phyloP scores from a whole-genome alignment of 2,329 filamentous ascomycete species.

The Arthrobotrys megalospora region DNA sequence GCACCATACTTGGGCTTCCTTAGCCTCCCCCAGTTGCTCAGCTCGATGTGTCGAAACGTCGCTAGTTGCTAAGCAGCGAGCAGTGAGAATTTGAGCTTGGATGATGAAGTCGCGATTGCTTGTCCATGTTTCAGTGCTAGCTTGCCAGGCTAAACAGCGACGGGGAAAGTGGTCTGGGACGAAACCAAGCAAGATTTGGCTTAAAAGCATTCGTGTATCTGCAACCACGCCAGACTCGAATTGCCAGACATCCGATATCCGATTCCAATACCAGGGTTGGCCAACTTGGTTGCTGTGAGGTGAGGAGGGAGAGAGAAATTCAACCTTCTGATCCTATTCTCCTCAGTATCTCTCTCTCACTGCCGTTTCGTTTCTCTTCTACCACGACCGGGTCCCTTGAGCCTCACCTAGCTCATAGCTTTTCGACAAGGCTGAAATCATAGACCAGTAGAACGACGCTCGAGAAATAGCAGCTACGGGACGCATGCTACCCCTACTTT shows the following conservation, averaged over 20 bases:
- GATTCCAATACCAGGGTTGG: conserved; percentile 59
- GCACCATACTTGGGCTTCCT: conserved; percentile 5
- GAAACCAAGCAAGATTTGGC: conserved; percentile 58
- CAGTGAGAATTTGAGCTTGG: conserved; percentile 2
- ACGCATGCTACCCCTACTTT: conserved; percentile 23
- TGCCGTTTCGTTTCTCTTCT: conserved; percentile 22
- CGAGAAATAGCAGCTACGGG: conserved; percentile 10
- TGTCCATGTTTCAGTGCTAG: conserved; percentile 48
- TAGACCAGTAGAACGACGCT: conserved; percentile 5
- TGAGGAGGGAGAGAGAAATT: conserved; percentile 33
- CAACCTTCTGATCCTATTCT: conserved; percentile 32
- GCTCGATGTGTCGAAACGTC: conserved; percentile 22
- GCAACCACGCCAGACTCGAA: conserved; percentile 43
- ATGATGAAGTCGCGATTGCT: conserved; percentile 40
- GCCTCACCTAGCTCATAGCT: conserved; percentile 7
- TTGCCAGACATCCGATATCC: conserved; percentile 52
- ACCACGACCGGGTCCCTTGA: conserved; percentile 17
- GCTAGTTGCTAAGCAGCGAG: background rate
- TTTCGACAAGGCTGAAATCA: conserved; percentile 9
- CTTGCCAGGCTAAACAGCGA: conserved; percentile 47
- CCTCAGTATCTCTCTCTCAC: conserved; percentile 7
- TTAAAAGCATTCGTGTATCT: conserved; percentile 53
- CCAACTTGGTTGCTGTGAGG: conserved; percentile 40
- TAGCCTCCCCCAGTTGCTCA: conserved; percentile 7
- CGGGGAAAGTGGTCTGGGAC: conserved; percentile 30